These are phyloP conservation scores for Hypoxylon sp. DNA, from an alignment of 2,329 filamentous ascomycete genomes.

Conservation along the genomic window DNA sequence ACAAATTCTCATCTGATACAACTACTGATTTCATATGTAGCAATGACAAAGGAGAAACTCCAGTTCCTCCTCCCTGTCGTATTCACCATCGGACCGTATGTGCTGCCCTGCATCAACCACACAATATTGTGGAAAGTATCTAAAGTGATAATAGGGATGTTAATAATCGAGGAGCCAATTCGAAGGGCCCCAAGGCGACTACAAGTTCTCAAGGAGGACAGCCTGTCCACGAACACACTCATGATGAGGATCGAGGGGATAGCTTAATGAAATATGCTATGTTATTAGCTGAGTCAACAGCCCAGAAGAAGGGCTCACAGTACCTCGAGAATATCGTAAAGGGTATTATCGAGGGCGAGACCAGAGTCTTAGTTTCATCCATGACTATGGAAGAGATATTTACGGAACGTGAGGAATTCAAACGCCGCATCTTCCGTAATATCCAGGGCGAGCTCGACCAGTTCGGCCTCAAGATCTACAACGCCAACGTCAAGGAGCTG, in stretches of 20 bases:
- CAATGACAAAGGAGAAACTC: conserved; percentile 91
- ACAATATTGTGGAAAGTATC: conserved; percentile 3
- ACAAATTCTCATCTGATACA: neutral
- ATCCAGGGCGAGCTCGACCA: conserved; percentile 84
- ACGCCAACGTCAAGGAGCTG: conserved; percentile 85
- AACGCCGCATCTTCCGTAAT: conserved; percentile 78
- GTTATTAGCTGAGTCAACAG: conserved; percentile 73
- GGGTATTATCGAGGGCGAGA: conserved; percentile 91
- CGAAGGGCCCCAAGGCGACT: conserved; percentile 42
- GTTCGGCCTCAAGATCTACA: conserved; percentile 82
- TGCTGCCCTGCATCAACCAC: neutral
- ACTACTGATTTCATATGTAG: conserved; percentile 52
- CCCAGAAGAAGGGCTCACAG: conserved; percentile 58
- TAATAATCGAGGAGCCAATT: conserved; percentile 66
- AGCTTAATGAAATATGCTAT: conserved; percentile 86
- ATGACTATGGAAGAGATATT: conserved; percentile 97
- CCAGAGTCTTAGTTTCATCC: conserved; percentile 81
- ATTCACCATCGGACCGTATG: conserved; percentile 81
- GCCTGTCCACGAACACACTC: conserved; percentile 35
- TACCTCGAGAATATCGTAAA: conserved; percentile 89
- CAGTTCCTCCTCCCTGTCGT: conserved; percentile 86
- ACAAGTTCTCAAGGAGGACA: conserved; percentile 7
- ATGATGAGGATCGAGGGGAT: conserved; percentile 65
- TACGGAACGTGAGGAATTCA: conserved; percentile 80
- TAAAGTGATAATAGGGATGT: conserved; percentile 63